phyloP scores from a whole-genome alignment of 148 eudicot species.

The Drosera capensis region DNA sequence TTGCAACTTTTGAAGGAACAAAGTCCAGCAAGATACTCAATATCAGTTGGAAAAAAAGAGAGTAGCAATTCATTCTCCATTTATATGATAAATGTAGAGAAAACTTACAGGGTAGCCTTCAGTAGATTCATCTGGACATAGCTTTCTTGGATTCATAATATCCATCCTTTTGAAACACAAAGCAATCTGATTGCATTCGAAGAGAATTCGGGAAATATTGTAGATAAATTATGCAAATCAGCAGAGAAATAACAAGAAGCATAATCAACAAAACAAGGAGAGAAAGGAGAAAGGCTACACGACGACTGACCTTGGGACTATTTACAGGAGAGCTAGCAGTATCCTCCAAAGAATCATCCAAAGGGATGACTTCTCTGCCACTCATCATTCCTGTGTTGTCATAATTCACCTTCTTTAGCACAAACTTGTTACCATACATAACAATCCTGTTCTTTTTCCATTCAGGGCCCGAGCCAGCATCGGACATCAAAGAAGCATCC shows the following conservation, averaged over 20 bases:
- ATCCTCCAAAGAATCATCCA: conserved; percentile 62
- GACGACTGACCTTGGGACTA: conserved; percentile 57
- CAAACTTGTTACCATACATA: not conserved
- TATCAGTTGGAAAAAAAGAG: too few relatives aligned
- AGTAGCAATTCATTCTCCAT: too few relatives aligned
- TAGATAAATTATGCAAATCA: not conserved
- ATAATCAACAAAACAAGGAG: not conserved
- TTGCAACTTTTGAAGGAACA: too few relatives aligned
- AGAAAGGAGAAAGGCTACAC: not conserved
- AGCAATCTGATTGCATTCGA: conserved; percentile 4
- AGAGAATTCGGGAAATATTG: not conserved
- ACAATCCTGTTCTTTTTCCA: conserved; percentile 19
- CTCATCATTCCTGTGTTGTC: conserved; percentile 20
- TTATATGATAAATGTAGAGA: too few relatives aligned
- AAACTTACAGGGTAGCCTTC: too few relatives aligned
- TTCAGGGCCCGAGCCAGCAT: conserved; percentile 46
- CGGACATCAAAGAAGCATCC: conserved; percentile 37
- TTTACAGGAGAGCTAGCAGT: conserved; percentile 83
- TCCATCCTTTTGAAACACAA: conserved; percentile 31
- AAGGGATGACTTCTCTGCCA: conserved; percentile 17
- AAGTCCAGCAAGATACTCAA: too few relatives aligned
- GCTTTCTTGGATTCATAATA: conserved; percentile 23
- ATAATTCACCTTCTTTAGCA: conserved; percentile 23
- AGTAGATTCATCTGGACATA: too few relatives aligned
- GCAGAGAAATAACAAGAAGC: not conserved